Conservation (phyloP, 1,284 basidiomycete species). For the Phaffia rhodozyma region DNA sequence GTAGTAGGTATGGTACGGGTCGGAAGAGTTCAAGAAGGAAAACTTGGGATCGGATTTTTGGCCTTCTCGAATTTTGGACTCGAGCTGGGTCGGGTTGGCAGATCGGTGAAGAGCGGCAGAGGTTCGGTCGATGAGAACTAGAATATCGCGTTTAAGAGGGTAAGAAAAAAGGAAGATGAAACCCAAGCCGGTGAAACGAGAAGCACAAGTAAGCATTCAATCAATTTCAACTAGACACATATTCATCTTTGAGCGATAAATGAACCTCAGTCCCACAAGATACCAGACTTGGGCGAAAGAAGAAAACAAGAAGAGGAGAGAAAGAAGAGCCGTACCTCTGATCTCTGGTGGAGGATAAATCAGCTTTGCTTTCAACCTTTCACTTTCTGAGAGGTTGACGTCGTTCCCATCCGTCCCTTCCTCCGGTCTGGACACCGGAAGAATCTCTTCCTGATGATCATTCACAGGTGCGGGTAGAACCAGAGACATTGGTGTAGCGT, state of each 20-base stretch:
- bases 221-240: background rate
- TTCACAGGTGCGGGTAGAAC: conserved; percentile 34
- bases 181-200: background rate
- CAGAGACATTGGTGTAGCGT: conserved; percentile 4
- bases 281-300: background rate
- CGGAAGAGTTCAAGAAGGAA: conserved; percentile 84
- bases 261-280: background rate
- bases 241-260: background rate
- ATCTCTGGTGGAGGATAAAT: conserved; percentile 88
- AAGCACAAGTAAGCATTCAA: background rate
- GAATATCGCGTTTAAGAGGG: background rate
- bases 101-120: conserved; percentile 86
- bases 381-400: conserved; percentile 31
- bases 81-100: conserved; percentile 74
- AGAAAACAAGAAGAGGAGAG: conserved; percentile 5
- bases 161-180: background rate
- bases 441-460: conserved; percentile 32
- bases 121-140: conserved; percentile 91
- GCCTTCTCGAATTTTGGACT: conserved; percentile 88
- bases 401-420: conserved; percentile 22
- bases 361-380: conserved; percentile 62
- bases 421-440: conserved; percentile 24
- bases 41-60: conserved; percentile 92
- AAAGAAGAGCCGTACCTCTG: conserved; percentile 51
- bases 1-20: conserved; percentile 97